Evolutionary conservation across 306 rosid species (phyloP).

Genomic region (Erythrophleum fordii): DNA sequence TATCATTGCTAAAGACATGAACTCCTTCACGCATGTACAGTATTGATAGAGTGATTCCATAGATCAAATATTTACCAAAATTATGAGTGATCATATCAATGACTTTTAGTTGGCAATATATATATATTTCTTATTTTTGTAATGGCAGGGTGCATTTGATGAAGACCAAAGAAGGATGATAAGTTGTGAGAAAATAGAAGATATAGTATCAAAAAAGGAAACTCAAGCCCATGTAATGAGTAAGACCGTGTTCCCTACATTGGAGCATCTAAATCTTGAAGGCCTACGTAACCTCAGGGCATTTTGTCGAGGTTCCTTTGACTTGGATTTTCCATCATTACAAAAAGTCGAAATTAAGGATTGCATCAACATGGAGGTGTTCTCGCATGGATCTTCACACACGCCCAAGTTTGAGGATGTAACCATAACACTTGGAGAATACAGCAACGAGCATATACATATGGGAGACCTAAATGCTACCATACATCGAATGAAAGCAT

Average conservation of each 20-base stretch:
- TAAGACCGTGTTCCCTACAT: background rate
- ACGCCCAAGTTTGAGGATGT: slow-evolving; percentile 16
- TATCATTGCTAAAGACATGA: too few relatives aligned
- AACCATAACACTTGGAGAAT: background rate
- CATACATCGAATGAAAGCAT: slow-evolving; percentile 4
- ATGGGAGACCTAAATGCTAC: background rate
- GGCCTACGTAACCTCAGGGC: background rate
- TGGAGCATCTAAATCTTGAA: background rate
- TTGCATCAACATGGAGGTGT: slow-evolving; percentile 4
- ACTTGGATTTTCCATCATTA: background rate
- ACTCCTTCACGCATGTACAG: background rate
- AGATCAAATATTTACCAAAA: too few relatives aligned
- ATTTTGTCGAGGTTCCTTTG: background rate
- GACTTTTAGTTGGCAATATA: too few relatives aligned
- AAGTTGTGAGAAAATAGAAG: too few relatives aligned
- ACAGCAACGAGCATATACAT: background rate
- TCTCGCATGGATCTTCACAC: background rate
- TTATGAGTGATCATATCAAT: too few relatives aligned
- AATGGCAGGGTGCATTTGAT: background rate
- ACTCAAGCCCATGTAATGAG: background rate
- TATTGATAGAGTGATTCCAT: background rate
- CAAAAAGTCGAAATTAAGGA: background rate
- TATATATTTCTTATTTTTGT: too few relatives aligned
- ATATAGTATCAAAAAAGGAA: too few relatives aligned
- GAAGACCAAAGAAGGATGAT: background rate